Evolutionary conservation across 257 asterid genomes (phyloP).

Genomic region (Plantago elongata): DNA sequence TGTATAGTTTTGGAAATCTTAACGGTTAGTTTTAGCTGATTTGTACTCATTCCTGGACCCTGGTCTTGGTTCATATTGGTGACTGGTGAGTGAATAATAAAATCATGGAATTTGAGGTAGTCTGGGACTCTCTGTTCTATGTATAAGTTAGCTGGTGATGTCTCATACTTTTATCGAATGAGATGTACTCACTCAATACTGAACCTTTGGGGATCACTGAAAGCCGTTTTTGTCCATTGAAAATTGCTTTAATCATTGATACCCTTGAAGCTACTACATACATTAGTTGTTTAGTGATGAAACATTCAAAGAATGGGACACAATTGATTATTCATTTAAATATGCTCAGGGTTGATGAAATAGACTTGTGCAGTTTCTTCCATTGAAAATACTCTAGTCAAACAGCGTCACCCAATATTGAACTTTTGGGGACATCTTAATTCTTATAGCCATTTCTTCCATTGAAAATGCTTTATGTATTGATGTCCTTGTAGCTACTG

Average conservation of each 20-base stretch:
- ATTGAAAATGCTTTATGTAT: slow-evolving; percentile 11
- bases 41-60: slow-evolving; percentile 8
- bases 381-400: too few species aligned
- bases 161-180: neutral
- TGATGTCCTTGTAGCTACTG: neutral
- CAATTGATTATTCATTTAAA: slow-evolving; percentile 17
- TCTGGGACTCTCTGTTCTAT: too few species aligned
- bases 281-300: slow-evolving; percentile 8
- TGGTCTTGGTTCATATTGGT: slow-evolving; percentile 1
- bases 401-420: neutral
- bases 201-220: slow-evolving; percentile 1
- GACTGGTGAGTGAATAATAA: neutral
- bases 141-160: neutral
- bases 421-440: slow-evolving; percentile 1
- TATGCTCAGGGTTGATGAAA: slow-evolving; percentile 45
- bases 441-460: slow-evolving; percentile 11
- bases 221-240: slow-evolving; percentile 16
- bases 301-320: slow-evolving; percentile 10
- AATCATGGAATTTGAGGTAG: neutral
- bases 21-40: neutral
- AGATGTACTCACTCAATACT: neutral
- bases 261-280: slow-evolving; percentile 5
- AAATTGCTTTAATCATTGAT: neutral
- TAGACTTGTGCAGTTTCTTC: slow-evolving; percentile 5
- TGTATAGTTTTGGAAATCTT: neutral